Percentiles rank a stretch among this genome's conserved stretches.
These are phyloP conservation scores for Ophiobolus disseminans DNA, from an alignment of 2,329 filamentous ascomycete species.

Conservation along the genomic window DNA sequence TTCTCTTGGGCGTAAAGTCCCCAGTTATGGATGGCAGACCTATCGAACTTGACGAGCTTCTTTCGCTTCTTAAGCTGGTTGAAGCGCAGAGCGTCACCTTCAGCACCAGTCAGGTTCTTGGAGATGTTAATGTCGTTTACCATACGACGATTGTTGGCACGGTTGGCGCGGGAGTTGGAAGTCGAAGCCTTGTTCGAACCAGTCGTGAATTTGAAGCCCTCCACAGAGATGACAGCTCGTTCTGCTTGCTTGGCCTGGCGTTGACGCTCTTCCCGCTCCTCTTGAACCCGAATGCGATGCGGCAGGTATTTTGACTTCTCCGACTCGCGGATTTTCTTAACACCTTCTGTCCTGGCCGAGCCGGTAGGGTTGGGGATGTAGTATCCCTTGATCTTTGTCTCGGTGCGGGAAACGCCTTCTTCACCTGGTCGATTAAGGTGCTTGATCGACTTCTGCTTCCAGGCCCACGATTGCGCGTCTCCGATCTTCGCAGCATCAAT, in stretches of 20 bases:
- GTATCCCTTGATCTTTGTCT: constrained; percentile 67
- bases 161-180: constrained; percentile 89
- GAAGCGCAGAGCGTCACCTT: constrained; percentile 93
- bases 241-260: constrained; percentile 72
- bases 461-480: constrained; percentile 69
- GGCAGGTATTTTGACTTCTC: constrained; percentile 98
- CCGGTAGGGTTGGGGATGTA: constrained; percentile 89
- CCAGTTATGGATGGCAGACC: constrained; percentile 99
- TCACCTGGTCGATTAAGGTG: constrained; percentile 67
- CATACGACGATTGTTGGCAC: constrained; percentile 92
- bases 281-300: constrained; percentile 95
- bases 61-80: constrained; percentile 99
- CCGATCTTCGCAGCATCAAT: constrained; percentile 59
- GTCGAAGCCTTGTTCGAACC: constrained; percentile 84
- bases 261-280: constrained; percentile 88
- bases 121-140: constrained; percentile 95
- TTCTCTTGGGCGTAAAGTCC: constrained; percentile 97
- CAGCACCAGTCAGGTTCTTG: constrained; percentile 72
- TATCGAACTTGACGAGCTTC: constrained; percentile 97
- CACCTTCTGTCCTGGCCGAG: constrained; percentile 87
- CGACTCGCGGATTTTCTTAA: constrained; percentile 93
- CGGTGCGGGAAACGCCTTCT: constrained; percentile 60
- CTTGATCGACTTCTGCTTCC: constrained; percentile 76
- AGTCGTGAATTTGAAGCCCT: constrained; percentile 63
- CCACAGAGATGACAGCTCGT: constrained; percentile 37